Evolutionary conservation across 2,329 filamentous ascomycete genomes (phyloP).

Genomic region (Lachnellula suecica): DNA sequence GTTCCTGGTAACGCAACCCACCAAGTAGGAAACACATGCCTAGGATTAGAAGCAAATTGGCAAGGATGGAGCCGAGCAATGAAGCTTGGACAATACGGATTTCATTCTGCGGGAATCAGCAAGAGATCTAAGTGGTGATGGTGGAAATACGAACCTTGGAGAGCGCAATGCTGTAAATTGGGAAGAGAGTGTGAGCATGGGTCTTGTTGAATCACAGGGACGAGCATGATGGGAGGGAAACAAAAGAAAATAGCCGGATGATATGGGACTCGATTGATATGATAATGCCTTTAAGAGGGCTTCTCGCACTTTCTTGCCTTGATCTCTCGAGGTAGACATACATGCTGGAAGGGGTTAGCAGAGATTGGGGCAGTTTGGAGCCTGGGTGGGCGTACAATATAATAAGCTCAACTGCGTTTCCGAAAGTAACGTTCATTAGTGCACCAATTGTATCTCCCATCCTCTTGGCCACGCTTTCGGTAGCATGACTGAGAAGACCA

Average conservation of each 20-base stretch:
- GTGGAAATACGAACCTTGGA: conserved; percentile 53
- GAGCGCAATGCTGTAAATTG: conserved; percentile 64
- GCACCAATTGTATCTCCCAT: conserved; percentile 74
- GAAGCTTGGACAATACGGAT: conserved; percentile 92
- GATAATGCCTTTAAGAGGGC: conserved; percentile 41
- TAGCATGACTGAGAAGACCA: conserved; percentile 69
- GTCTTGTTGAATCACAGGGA: conserved; percentile 27
- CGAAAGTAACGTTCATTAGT: conserved; percentile 74
- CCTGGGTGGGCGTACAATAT: conserved; percentile 56
- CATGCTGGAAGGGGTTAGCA: conserved; percentile 44
- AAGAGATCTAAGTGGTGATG: not conserved
- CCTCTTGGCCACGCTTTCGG: conserved; percentile 70
- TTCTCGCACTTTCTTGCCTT: conserved; percentile 47
- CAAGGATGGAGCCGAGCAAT: conserved; percentile 82
- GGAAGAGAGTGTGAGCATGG: conserved; percentile 36
- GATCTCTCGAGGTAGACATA: conserved; percentile 47
- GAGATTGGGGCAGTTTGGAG: not conserved
- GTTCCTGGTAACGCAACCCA: conserved; percentile 83
- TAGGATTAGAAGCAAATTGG: conserved; percentile 83
- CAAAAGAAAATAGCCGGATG: conserved; percentile 27
- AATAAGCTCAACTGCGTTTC: conserved; percentile 77
- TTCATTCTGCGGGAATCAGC: conserved; percentile 56
- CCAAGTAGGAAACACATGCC: conserved; percentile 91
- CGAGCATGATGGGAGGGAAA: conserved; percentile 21
- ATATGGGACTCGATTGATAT: conserved; percentile 46